These are phyloP conservation scores for Ogataea degrootiae DNA, from an alignment of 805 yeast genomes.

Conservation along the genomic window DNA sequence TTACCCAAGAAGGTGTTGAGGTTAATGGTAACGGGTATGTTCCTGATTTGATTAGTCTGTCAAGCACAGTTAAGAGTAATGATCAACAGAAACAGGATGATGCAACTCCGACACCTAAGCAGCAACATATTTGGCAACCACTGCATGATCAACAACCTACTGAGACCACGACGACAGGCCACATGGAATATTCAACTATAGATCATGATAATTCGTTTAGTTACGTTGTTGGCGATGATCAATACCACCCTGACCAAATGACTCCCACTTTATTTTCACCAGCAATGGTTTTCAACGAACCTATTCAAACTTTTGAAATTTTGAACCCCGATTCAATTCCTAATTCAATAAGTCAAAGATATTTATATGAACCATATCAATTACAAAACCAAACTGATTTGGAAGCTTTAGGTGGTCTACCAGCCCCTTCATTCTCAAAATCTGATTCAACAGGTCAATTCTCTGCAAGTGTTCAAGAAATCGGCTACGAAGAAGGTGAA, in stretches of 20 bases:
- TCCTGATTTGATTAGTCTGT: slow-evolving; percentile 27
- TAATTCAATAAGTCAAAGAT: background rate
- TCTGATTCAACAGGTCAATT: slow-evolving; percentile 5
- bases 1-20: slow-evolving; percentile 1
- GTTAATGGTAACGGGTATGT: slow-evolving; percentile 6
- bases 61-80: slow-evolving; percentile 22
- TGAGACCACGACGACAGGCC: background rate
- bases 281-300: slow-evolving; percentile 24
- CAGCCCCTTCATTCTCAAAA: slow-evolving; percentile 7
- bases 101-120: background rate
- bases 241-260: slow-evolving; percentile 11
- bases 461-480: slow-evolving; percentile 11
- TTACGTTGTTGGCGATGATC: background rate
- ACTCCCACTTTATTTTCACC: slow-evolving; percentile 29
- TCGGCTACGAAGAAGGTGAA: slow-evolving; percentile 26
- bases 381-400: background rate
- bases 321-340: slow-evolving; percentile 12
- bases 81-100: no score
- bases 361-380: background rate
- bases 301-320: slow-evolving; percentile 19
- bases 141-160: background rate
- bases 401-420: background rate
- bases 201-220: slow-evolving; percentile 1
- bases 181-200: background rate
- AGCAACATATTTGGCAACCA: no score